Evolutionary conservation across 768 basidiomycete species (phyloP).

Genomic region (Tylopilus subfusipes): DNA sequence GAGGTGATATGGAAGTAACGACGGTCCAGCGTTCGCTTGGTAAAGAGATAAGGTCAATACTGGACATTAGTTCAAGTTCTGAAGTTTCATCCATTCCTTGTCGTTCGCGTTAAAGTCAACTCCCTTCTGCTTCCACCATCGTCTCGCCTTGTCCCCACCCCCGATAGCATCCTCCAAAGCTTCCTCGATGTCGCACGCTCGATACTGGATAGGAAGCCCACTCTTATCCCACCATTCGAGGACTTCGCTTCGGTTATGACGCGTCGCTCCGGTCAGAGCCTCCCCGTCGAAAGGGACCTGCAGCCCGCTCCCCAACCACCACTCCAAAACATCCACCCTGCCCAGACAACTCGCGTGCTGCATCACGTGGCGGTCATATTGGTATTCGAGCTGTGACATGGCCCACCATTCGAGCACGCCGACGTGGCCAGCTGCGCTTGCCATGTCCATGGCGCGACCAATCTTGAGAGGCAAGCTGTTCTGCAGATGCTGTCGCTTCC

Average conservation of each 20-base stretch:
- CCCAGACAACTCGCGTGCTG: conserved; percentile 79
- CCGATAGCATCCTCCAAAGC: conserved; percentile 84
- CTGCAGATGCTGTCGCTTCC: conserved; percentile 56
- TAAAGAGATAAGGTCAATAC: neutral
- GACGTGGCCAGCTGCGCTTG: conserved; percentile 73
- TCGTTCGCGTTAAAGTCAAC: conserved; percentile 82
- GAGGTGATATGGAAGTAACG: neutral
- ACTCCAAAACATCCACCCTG: conserved; percentile 73
- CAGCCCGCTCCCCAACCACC: conserved; percentile 79
- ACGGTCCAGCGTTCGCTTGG: neutral
- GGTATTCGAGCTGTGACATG: conserved; percentile 68
- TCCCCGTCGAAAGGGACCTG: conserved; percentile 80
- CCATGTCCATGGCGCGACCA: conserved; percentile 83
- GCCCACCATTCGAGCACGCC: conserved; percentile 85
- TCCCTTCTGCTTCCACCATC: conserved; percentile 81
- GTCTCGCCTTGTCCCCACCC: conserved; percentile 68
- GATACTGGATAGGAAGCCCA: conserved; percentile 76
- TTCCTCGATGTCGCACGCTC: conserved; percentile 91
- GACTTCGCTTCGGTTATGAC: conserved; percentile 76
- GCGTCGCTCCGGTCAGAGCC: conserved; percentile 72
- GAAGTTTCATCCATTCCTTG: conserved; percentile 85
- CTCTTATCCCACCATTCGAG: conserved; percentile 87
- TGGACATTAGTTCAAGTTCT: conserved; percentile 56
- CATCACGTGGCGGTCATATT: conserved; percentile 74
- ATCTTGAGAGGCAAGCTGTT: conserved; percentile 65